Percentiles rank a stretch among this genome's conserved stretches.
Evolutionary conservation across 768 basidiomycete species (phyloP).

Genomic region (Astraeus odoratus): DNA sequence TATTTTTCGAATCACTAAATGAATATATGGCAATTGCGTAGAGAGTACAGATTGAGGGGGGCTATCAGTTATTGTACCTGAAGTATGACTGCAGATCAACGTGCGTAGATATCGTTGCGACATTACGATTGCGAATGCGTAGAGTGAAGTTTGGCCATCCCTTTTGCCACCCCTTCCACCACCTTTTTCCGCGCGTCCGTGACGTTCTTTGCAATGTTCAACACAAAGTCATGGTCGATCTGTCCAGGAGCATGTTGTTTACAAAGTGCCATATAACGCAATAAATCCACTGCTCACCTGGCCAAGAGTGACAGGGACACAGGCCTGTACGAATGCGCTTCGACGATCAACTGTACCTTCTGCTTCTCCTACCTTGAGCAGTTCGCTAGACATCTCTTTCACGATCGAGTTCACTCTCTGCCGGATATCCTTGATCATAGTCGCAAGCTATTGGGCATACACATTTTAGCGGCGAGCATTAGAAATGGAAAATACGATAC

Average conservation of each 20-base stretch:
- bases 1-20: too few relatives aligned
- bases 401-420: constrained; percentile 44
- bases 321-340: constrained; percentile 45
- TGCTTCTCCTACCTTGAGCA: constrained; percentile 45
- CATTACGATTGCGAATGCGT: constrained; percentile 28
- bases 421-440: constrained; percentile 59
- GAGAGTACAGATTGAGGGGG: constrained; percentile 23
- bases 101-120: not conserved
- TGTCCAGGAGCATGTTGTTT: constrained; percentile 16
- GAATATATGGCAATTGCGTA: too few relatives aligned
- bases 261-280: constrained; percentile 5
- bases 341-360: constrained; percentile 49
- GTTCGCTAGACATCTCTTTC: constrained; percentile 47
- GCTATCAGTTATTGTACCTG: constrained; percentile 10
- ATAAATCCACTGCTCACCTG: constrained; percentile 23
- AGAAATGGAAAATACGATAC: not conserved
- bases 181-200: constrained; percentile 67
- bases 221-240: constrained; percentile 61
- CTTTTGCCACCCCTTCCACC: constrained; percentile 65
- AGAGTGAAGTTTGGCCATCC: constrained; percentile 48
- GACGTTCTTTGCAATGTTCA: constrained; percentile 55
- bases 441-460: constrained; percentile 44
- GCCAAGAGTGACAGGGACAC: constrained; percentile 32
- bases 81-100: not conserved
- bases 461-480: constrained; percentile 4